Percentiles rank a stretch among this genome's conserved stretches.
Evolutionary conservation across 2,329 filamentous ascomycete species (phyloP).

Genomic region (Pseudogymnoascus sp.): DNA sequence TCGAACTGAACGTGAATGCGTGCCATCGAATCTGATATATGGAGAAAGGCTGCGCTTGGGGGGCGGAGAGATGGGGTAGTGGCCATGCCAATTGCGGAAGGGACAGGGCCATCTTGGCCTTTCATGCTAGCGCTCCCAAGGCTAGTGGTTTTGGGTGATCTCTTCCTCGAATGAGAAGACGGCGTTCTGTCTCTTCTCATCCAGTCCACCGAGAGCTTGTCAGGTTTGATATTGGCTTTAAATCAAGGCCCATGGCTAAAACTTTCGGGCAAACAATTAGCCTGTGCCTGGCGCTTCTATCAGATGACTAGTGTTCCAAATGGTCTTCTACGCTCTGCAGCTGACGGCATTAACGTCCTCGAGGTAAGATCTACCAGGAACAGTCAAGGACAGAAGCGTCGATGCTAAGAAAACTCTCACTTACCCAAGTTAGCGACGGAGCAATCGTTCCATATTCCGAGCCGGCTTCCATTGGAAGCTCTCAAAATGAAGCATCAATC

Average conservation of each 20-base stretch:
- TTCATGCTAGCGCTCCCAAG: not conserved
- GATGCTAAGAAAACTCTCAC: not conserved
- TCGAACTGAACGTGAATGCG: not conserved
- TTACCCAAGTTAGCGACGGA: not conserved
- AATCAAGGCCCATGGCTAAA: not conserved
- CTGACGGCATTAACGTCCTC: not conserved
- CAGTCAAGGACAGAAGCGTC: not conserved
- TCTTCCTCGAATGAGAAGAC: not conserved
- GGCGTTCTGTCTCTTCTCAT: not conserved
- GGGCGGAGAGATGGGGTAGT: not conserved
- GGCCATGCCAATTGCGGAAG: not conserved
- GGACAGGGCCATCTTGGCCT: not conserved
- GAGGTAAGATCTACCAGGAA: constrained; percentile 4
- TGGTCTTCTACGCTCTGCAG: not conserved
- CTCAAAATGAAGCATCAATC: constrained; percentile 5
- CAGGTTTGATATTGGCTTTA: constrained; percentile 6
- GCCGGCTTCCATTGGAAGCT: not conserved
- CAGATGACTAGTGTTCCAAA: constrained; percentile 5
- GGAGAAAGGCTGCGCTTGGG: not conserved
- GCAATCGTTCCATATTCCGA: constrained; percentile 4
- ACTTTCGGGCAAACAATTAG: constrained; percentile 8
- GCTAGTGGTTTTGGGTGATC: not conserved
- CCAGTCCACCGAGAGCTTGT: not conserved
- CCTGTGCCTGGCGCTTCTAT: not conserved
- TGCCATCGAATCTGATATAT: not conserved